These are phyloP conservation scores for Mycena olivaceomarginata DNA, from an alignment of 768 basidiomycete species.

Conservation along the genomic window DNA sequence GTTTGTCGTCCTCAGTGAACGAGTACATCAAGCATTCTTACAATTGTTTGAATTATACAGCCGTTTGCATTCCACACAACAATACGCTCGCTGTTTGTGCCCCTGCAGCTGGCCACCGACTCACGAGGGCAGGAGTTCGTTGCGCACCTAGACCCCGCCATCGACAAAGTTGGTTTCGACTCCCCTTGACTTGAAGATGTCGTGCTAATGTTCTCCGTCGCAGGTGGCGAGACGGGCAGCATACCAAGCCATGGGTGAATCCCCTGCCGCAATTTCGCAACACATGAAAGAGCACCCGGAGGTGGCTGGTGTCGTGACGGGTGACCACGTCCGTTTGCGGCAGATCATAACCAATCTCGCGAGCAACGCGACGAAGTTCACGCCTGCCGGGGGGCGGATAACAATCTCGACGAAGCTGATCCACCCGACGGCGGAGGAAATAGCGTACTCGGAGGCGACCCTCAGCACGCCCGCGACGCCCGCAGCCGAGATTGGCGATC, in stretches of 20 bases:
- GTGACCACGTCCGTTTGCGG: constrained; percentile 88
- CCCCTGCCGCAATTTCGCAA: constrained; percentile 59
- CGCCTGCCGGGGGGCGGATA: constrained; percentile 80
- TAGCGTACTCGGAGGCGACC: constrained; percentile 15
- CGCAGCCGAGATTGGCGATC: constrained; percentile 3
- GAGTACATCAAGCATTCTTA: neutral
- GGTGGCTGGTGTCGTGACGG: constrained; percentile 83
- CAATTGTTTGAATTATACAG: constrained; percentile 50
- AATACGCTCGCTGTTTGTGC: constrained; percentile 83
- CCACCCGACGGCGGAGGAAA: constrained; percentile 38
- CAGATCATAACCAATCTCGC: constrained; percentile 92
- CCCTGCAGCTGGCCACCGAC: constrained; percentile 80
- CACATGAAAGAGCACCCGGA: constrained; percentile 67
- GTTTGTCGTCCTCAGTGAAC: constrained; percentile 52
- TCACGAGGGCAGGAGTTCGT: constrained; percentile 80
- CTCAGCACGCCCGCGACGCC: constrained; percentile 35
- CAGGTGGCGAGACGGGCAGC: constrained; percentile 77
- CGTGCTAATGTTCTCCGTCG: constrained; percentile 21
- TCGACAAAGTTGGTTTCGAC: constrained; percentile 71
- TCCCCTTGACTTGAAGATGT: neutral
- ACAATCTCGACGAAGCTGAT: constrained; percentile 81
- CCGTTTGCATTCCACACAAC: constrained; percentile 89
- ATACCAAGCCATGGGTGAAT: constrained; percentile 76
- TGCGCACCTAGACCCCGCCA: constrained; percentile 79
- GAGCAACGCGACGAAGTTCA: constrained; percentile 90